Base-by-base conservation (phyloP, 176 grass and related monocot species). In the Carex myosuroides region DNA sequence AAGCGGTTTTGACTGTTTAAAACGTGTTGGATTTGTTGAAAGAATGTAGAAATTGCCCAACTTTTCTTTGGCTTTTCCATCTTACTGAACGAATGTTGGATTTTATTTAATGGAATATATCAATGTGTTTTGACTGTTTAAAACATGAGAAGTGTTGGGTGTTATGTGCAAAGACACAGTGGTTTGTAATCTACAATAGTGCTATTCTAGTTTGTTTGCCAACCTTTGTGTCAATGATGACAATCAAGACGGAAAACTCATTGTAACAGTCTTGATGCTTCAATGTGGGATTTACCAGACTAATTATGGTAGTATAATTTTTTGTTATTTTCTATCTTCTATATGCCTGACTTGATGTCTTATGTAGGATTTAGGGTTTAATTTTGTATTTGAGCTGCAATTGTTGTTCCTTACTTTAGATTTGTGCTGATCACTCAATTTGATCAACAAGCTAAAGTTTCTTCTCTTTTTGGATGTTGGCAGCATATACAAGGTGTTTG, bases 401-500 rank as follows among this genome's bases (percentile, higher is more conserved):
- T 55, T 56, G 73, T 2, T 55, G 4, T 18, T 48, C 13, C 9
- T 77, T 12, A 29, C 21, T 76, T 77, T 22, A 56, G 73, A 20
- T 55, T 30, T 56, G 73, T 16, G 24, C 46, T 53, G n/a, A 29
- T 54, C 26, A 24, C 8, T 30, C 13, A 75, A 75, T 75, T 75
- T 32, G 24, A 56, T 73, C 4, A 75, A 48, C 2, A 77, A 30
- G 46, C 48, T 77, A 14, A 77, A 1, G 4, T 30, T 4, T 68
- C 35, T 3, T 4, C 16, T 20, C 33, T 2, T 67, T 83, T 35
- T 62, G 13, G 60, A 20, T 85, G 22, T 89, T 83, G 84, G 65
- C 88, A 97, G 95, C 71, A 94, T 91, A 85, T 97, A 97, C 67
- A 97, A 97, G 89, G 89, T 97, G 9, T 94, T 94, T 86, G 95